Evolutionary conservation across 2,329 filamentous ascomycete genomes (phyloP).

Genomic region (Cladophialophora chaetospira): DNA sequence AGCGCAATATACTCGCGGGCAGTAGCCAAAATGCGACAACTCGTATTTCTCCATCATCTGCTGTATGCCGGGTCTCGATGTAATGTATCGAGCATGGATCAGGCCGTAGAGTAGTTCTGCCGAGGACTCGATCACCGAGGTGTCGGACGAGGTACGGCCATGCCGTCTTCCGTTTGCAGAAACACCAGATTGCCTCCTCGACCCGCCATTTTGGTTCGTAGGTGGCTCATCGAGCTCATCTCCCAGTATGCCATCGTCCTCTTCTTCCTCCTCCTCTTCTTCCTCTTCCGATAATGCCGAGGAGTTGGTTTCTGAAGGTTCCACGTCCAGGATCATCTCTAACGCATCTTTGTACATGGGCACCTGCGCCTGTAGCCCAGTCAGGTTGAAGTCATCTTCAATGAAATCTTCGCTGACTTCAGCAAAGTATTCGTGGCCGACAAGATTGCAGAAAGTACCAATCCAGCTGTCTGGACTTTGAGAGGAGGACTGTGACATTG

Average conservation of each 20-base stretch:
- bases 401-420: conserved; percentile 99
- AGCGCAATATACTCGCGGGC: conserved; percentile 91
- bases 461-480: conserved; percentile 88
- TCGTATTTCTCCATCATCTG: conserved; percentile 99
- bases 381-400: conserved; percentile 99
- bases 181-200: conserved; percentile 60
- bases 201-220: conserved; percentile 38
- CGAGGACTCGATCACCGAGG: conserved; percentile 93
- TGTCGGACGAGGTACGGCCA: conserved; percentile 83
- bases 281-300: conserved; percentile 54
- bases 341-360: conserved; percentile 98
- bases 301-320: conserved; percentile 71
- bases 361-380: conserved; percentile 90
- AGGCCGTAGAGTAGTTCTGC: conserved; percentile 98
- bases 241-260: conserved; percentile 67
- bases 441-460: conserved; percentile 89
- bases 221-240: conserved; percentile 55
- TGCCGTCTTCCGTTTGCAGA: conserved; percentile 62
- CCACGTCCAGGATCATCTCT: conserved; percentile 98
- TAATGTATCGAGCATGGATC: conserved; percentile 98
- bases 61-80: conserved; percentile 91
- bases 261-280: conserved; percentile 66
- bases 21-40: conserved; percentile 90
- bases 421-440: conserved; percentile 98
- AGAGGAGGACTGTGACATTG: conserved; percentile 57